A percentile compares a stretch with the other conserved stretches of the same genome.
Conservation (phyloP, 2,329 filamentous ascomycete genomes). For the Apiospora aurea region DNA sequence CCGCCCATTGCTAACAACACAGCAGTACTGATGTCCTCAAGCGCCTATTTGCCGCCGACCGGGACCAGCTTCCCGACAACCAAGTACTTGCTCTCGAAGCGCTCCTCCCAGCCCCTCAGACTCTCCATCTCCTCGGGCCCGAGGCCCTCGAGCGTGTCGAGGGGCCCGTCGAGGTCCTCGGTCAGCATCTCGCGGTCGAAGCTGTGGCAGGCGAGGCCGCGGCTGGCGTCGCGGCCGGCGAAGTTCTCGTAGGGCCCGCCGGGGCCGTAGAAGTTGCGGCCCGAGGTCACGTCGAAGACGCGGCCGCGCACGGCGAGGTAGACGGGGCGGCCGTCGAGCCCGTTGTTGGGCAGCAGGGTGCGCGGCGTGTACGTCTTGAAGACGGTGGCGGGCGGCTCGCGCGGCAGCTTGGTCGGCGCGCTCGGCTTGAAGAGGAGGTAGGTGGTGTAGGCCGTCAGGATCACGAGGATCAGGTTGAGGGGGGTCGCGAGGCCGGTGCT, state of each 20-base stretch:
- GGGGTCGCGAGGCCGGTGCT: conserved; percentile 62
- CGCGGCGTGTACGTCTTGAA: conserved; percentile 77
- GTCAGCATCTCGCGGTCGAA: conserved; percentile 97
- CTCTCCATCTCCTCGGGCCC: conserved; percentile 81
- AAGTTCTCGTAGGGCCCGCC: conserved; percentile 97
- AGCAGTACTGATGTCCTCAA: background rate
- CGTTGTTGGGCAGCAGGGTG: conserved; percentile 87
- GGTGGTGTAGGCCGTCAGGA: conserved; percentile 63
- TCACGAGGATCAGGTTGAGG: conserved; percentile 67
- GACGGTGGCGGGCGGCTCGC: conserved; percentile 63
- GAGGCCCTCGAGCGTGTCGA: conserved; percentile 79
- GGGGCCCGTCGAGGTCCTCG: conserved; percentile 81
- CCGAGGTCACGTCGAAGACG: conserved; percentile 88
- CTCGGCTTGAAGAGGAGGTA: conserved; percentile 62
- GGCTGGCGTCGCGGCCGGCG: conserved; percentile 87
- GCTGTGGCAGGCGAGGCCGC: conserved; percentile 87
- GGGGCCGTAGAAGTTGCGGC: conserved; percentile 94
- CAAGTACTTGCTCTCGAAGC: conserved; percentile 92
- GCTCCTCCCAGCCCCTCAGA: conserved; percentile 88
- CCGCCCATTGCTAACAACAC: background rate
- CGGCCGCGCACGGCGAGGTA: conserved; percentile 91
- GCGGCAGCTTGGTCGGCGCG: conserved; percentile 54
- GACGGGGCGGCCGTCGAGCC: conserved; percentile 74
- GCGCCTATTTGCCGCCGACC: conserved; percentile 45
- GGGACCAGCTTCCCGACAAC: conserved; percentile 87